A percentile compares a stretch with the other conserved stretches of the same genome.
These are phyloP conservation scores for Ceratocystis colombiana DNA, from an alignment of 2,329 filamentous ascomycete species.

Conservation along the genomic window DNA sequence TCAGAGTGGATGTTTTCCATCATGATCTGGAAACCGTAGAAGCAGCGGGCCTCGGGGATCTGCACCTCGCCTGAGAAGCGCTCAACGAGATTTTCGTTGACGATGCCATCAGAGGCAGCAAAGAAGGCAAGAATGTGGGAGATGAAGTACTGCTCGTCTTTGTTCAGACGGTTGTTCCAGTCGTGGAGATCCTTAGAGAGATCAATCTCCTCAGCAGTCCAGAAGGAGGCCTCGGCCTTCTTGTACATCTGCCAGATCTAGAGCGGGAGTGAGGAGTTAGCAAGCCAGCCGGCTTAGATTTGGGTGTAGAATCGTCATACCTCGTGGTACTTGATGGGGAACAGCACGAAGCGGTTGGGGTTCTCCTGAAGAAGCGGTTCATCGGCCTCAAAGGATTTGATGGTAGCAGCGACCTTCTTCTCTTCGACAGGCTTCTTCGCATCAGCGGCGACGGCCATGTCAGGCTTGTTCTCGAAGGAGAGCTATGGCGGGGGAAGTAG, in stretches of 20 bases:
- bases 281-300: neutral
- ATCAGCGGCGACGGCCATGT: slow-evolving; percentile 33
- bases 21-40: slow-evolving; percentile 99
- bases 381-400: slow-evolving; percentile 61
- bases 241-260: slow-evolving; percentile 99
- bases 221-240: slow-evolving; percentile 98
- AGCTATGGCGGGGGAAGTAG: slow-evolving; percentile 43
- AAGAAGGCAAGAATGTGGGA: slow-evolving; percentile 99
- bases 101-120: slow-evolving; percentile 94
- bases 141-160: slow-evolving; percentile 96
- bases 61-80: slow-evolving; percentile 96
- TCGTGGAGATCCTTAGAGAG: slow-evolving; percentile 97
- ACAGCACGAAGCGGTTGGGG: slow-evolving; percentile 89
- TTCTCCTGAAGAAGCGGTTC: slow-evolving; percentile 95
- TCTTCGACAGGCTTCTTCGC: slow-evolving; percentile 40
- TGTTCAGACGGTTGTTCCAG: slow-evolving; percentile 95
- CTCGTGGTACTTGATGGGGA: slow-evolving; percentile 99
- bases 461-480: slow-evolving; percentile 69
- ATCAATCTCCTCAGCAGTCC: slow-evolving; percentile 99
- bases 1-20: slow-evolving; percentile 99
- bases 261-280: slow-evolving; percentile 6
- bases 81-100: slow-evolving; percentile 98
- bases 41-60: slow-evolving; percentile 95
- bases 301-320: slow-evolving; percentile 45
- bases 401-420: slow-evolving; percentile 42